Evolutionary conservation across 2,329 filamentous ascomycete species (phyloP).

Genomic region (Tolypocladium ophioglossoides): DNA sequence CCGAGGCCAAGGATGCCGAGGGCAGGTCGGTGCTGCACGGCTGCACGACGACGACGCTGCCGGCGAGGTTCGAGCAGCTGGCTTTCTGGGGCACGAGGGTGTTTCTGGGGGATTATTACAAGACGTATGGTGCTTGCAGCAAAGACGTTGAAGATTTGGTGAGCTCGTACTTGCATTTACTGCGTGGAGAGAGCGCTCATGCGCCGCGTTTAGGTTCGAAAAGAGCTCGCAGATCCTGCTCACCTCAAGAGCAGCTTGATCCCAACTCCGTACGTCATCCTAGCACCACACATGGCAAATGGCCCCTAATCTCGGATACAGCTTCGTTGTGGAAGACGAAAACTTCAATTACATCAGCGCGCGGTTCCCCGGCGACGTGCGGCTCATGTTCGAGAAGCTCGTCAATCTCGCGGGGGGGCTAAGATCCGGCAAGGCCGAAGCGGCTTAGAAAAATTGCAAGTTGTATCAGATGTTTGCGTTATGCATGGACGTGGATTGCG

Average conservation of each 20-base stretch:
- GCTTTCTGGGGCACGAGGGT: conserved; percentile 37
- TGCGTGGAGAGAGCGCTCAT: neutral
- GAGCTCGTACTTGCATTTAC: conserved; percentile 7
- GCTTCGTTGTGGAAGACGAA: conserved; percentile 37
- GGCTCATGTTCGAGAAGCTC: conserved; percentile 11
- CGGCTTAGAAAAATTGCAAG: neutral
- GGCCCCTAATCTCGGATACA: conserved; percentile 9
- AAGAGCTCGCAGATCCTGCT: conserved; percentile 26
- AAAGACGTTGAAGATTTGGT: conserved; percentile 37
- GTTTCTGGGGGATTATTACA: conserved; percentile 44
- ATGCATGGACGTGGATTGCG: too few relatives aligned
- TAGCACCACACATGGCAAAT: neutral
- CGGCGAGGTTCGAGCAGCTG: conserved; percentile 34
- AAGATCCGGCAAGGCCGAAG: neutral
- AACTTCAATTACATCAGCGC: conserved; percentile 39
- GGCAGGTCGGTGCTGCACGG: conserved; percentile 36
- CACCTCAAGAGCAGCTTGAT: conserved; percentile 35
- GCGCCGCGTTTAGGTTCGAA: conserved; percentile 24
- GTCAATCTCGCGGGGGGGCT: neutral
- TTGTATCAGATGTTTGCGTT: too few relatives aligned
- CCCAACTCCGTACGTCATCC: conserved; percentile 27
- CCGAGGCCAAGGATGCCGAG: conserved; percentile 26
- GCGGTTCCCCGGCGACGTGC: conserved; percentile 33
- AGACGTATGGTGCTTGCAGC: conserved; percentile 41
- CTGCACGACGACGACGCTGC: conserved; percentile 37